Evolutionary conservation across 1,139 yeast genomes (phyloP), one percentile per base, ranked within the genome.

Genomic region (Pichia sp.): DNA sequence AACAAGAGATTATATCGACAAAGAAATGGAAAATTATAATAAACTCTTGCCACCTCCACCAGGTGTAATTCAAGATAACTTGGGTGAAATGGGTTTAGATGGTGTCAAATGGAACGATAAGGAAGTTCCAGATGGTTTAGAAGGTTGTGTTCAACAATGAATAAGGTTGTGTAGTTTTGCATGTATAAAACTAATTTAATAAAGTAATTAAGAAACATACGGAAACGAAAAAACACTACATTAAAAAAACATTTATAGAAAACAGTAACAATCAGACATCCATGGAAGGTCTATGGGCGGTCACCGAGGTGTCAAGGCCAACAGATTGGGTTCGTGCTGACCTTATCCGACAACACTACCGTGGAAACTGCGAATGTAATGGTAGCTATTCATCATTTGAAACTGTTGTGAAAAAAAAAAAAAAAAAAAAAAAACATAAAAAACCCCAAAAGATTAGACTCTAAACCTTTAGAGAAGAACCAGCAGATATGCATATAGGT

Each of bases 321-420:
- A 42, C 50, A 45, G 47, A 47, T 53, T 78, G 83, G 88, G 87
- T 80, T 80, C 86, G 65, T 38, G 61, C 66, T 52, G 37, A 24
- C 50, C 55, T 53, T 52, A 51, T 43, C 49, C 65, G 70, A 87
- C 76, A 74, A 69, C 79, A 85, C 54, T 81, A 80, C 88, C 88
- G 88, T 75, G 88, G 88, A 80, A 80, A 80, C 88, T 80, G 88
- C 88, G 88, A 80, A 80, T 80, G 89, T 80, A 29, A 52, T 72
- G 70, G 77, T 77, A 67, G 70, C 65, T 65, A 77, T 78, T 81
- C 89, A 80, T 81, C 89, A 80, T 69, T 61, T 77, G 65, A 63
- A 65, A 45, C 49, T 46, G 31, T 34, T 20, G 13, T 25, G 26
- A 32, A 29, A 23, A 35, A 22, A 22, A 26, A 15, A 22, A 5